phyloP scores from a whole-genome alignment of 2,329 filamentous ascomycete species.

The Dactylellina sp. region DNA sequence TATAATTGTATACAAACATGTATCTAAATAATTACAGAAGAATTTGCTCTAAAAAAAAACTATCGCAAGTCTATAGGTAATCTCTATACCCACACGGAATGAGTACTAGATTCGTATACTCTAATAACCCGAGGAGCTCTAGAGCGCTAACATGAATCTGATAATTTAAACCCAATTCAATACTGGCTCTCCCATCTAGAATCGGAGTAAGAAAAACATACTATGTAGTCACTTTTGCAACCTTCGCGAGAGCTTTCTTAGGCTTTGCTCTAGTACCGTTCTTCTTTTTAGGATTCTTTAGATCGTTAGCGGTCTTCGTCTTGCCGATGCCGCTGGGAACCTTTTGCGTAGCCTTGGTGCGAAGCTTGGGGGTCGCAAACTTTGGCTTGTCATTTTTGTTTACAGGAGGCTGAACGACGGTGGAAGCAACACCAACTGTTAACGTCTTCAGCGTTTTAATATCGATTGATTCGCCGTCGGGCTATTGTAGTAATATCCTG shows the following conservation, averaged over 20 bases:
- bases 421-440: slow-evolving; percentile 19
- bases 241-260: slow-evolving; percentile 9
- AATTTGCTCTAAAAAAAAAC: too few relatives aligned
- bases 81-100: too few relatives aligned
- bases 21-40: too few relatives aligned
- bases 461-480: not conserved
- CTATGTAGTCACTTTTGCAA: not conserved
- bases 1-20: too few relatives aligned
- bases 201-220: too few relatives aligned
- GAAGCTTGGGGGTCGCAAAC: slow-evolving; percentile 4
- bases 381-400: slow-evolving; percentile 10
- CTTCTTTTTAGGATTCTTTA: slow-evolving; percentile 20
- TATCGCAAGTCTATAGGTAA: too few relatives aligned
- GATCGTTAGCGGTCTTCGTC: slow-evolving; percentile 6
- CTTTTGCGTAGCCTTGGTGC: slow-evolving; percentile 8
- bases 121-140: too few relatives aligned
- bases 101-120: too few relatives aligned
- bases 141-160: too few relatives aligned
- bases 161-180: too few relatives aligned
- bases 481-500: not conserved
- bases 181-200: too few relatives aligned
- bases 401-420: slow-evolving; percentile 1
- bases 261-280: not conserved
- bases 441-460: slow-evolving; percentile 9
- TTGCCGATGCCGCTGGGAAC: slow-evolving; percentile 8